Base-by-base conservation (phyloP, 768 basidiomycete species). In the Tylopilus sp. region DNA sequence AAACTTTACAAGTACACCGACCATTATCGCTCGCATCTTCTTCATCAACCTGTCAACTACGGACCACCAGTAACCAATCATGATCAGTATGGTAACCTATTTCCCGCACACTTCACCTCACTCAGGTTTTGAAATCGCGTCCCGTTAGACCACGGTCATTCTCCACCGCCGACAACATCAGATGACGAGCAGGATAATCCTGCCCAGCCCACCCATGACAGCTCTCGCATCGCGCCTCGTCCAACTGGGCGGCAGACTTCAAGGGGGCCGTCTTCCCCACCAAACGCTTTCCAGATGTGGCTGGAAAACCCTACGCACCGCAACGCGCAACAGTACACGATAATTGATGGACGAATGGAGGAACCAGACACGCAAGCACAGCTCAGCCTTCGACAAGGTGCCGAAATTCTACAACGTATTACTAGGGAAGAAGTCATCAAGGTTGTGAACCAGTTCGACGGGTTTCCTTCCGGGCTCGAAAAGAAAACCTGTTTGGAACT, bases 371-470 rank as follows among this genome's bases (percentile, higher is more conserved):
- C 20, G 6, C 36, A 48, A 23, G 30, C 15, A 12, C 22, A 43
- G n/a, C 28, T 49, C 22, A 50, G 23, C n/a, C n/a, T n/a, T n/a
- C n/a, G n/a, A 42, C 46, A 47, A 20, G 28, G 3, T 28, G 54
- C 66, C 12, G 4, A 40, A 39, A 13, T 33, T 10, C 45, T 64
- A 11, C 64, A 62, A 26, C 11, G 18, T 20, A 53, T 47, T 22
- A 53, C 53, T 40, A 64, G 35, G 41, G 23, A 26, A 35, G 36
- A 56, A 10, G 25, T 69, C 26, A 13, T 52, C 52, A 43, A 44
- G 17, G 56, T 64, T 8, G 67, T 66, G 21, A 20, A 49, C 3
- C 50, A 26, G 4, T 66, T 67, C 26, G 18, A 47, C 15, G 62
- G 50, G 1, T 44, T 62, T 18, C 38, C 53, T 4, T 18, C 2